phyloP scores from a whole-genome alignment of 306 rosid species.

The Corylus avellana region DNA sequence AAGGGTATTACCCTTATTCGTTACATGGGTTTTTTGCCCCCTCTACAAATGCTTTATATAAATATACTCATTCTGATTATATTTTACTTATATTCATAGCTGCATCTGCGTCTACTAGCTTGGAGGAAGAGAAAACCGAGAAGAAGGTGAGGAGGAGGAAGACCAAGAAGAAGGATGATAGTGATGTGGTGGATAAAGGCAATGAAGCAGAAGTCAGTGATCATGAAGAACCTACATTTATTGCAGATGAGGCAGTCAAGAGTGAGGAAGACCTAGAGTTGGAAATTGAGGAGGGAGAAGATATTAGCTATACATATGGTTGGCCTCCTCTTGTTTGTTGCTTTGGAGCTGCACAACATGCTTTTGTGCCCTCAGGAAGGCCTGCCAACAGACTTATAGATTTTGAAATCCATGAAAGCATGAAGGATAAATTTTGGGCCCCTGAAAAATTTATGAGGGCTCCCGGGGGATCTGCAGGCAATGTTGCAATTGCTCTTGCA shows the following conservation, averaged over 20 bases:
- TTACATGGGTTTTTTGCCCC: constrained; percentile 4
- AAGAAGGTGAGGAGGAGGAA: constrained; percentile 63
- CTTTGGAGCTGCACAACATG: constrained; percentile 91
- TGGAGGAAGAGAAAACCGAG: constrained; percentile 56
- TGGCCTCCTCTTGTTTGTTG: constrained; percentile 99
- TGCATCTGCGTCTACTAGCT: constrained; percentile 45
- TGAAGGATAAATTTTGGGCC: constrained; percentile 74
- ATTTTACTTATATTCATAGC: constrained; percentile 43
- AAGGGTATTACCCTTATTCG: constrained; percentile 52
- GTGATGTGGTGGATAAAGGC: constrained; percentile 36
- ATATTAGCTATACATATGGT: constrained; percentile 67
- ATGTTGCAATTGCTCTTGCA: constrained; percentile 90
- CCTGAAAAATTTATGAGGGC: constrained; percentile 79
- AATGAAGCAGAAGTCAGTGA: constrained; percentile 49
- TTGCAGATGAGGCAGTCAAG: constrained; percentile 54
- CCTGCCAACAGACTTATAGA: constrained; percentile 78
- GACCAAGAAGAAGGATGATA: constrained; percentile 46
- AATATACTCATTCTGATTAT: constrained; percentile 1
- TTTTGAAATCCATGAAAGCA: constrained; percentile 73
- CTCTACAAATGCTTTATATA: constrained; percentile 11
- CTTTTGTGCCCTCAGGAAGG: constrained; percentile 89
- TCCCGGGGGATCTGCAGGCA: constrained; percentile 85
- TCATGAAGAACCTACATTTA: constrained; percentile 47
- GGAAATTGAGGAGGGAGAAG: constrained; percentile 68
- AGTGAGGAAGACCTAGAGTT: constrained; percentile 49